Evolutionary conservation across 768 basidiomycete species (phyloP).

Genomic region (Lentinula aciculospora): DNA sequence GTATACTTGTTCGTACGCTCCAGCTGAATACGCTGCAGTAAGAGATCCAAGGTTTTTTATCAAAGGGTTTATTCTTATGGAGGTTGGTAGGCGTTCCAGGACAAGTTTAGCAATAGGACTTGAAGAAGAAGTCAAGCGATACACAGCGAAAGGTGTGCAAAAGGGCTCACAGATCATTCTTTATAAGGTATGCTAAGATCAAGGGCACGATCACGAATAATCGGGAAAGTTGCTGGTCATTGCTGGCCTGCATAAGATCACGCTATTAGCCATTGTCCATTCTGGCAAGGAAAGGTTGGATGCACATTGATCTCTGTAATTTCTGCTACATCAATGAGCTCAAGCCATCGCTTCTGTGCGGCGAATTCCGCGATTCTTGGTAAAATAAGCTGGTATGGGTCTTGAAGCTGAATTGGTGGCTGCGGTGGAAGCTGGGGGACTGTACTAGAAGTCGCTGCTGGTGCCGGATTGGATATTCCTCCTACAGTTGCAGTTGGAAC

Average conservation of each 20-base stretch:
- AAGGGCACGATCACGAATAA: slow-evolving; percentile 54
- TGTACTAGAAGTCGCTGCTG: neutral
- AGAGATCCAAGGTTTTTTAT: slow-evolving; percentile 41
- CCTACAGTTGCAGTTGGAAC: neutral
- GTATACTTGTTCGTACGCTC: slow-evolving; percentile 54
- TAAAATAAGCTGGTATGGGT: slow-evolving; percentile 40
- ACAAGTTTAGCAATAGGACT: slow-evolving; percentile 60
- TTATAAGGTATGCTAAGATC: slow-evolving; percentile 58
- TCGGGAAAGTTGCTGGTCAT: slow-evolving; percentile 35
- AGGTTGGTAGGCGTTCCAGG: slow-evolving; percentile 48
- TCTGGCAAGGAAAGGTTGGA: slow-evolving; percentile 1
- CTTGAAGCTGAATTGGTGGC: slow-evolving; percentile 17
- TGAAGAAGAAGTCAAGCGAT: neutral
- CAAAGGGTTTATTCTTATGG: slow-evolving; percentile 36
- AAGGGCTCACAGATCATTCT: slow-evolving; percentile 53
- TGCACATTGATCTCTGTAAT: slow-evolving; percentile 48
- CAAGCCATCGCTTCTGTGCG: slow-evolving; percentile 32
- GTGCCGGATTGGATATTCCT: neutral
- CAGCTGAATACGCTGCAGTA: slow-evolving; percentile 43
- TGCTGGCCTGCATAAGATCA: slow-evolving; percentile 20
- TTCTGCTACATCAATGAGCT: slow-evolving; percentile 45
- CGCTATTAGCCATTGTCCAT: neutral
- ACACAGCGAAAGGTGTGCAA: neutral
- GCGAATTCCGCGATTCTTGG: slow-evolving; percentile 40
- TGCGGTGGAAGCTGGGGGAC: slow-evolving; percentile 10